Conservation (phyloP, 2,329 filamentous ascomycete species). For the Colletotrichum nymphaeae region DNA sequence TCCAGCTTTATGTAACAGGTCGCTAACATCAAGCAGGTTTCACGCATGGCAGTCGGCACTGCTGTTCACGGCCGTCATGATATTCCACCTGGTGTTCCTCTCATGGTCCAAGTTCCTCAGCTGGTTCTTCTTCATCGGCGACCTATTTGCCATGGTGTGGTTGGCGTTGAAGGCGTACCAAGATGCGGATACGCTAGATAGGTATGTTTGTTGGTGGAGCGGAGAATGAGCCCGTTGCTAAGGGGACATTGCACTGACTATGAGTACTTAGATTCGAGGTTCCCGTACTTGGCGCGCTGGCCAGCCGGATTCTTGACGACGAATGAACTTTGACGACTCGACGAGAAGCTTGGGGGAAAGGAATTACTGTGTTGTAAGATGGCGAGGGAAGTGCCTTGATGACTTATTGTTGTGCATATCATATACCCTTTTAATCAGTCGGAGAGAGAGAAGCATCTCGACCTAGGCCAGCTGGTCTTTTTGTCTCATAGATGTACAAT, state of each 20-base stretch:
- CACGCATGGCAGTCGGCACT: constrained; percentile 96
- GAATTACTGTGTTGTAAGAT: not conserved
- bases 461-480: not conserved
- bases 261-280: constrained; percentile 76
- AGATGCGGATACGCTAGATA: constrained; percentile 78
- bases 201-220: constrained; percentile 52
- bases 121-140: constrained; percentile 83
- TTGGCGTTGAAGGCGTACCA: constrained; percentile 83
- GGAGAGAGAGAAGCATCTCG: not conserved
- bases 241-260: constrained; percentile 52
- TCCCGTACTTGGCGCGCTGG: constrained; percentile 85
- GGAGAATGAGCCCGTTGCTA: constrained; percentile 50
- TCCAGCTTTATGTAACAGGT: not conserved
- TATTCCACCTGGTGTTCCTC: constrained; percentile 83
- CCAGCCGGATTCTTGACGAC: constrained; percentile 90
- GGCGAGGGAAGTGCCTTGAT: constrained; percentile 12
- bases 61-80: constrained; percentile 79
- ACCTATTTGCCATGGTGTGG: constrained; percentile 81
- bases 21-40: constrained; percentile 67
- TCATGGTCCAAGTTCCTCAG: constrained; percentile 86
- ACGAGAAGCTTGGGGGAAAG: not conserved
- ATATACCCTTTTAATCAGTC: constrained; percentile 36
- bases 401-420: constrained; percentile 25
- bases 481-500: not conserved
- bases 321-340: constrained; percentile 57